phyloP scores from a whole-genome alignment of 768 basidiomycete genomes.

The Butyriboletus loyo region DNA sequence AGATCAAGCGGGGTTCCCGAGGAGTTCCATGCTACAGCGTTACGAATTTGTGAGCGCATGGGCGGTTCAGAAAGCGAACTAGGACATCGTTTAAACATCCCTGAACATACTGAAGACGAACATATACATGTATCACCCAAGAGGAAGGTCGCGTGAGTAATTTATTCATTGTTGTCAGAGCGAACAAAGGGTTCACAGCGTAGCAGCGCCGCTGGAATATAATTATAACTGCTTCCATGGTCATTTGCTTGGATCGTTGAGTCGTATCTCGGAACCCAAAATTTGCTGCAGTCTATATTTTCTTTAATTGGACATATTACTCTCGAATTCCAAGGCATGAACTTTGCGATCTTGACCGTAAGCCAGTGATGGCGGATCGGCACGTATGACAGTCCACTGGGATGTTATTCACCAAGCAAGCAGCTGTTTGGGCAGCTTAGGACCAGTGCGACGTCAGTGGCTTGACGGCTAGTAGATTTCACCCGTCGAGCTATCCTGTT shows the following conservation, averaged over 20 bases:
- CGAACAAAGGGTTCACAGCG: constrained; percentile 1
- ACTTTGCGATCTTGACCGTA: not conserved
- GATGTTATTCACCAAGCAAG: not conserved
- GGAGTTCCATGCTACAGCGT: constrained; percentile 28
- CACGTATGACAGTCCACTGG: not conserved
- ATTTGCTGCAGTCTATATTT: constrained; percentile 2
- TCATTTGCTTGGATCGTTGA: constrained; percentile 1
- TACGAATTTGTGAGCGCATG: constrained; percentile 29
- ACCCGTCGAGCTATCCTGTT: not conserved
- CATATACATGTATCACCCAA: constrained; percentile 7
- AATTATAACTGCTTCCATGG: constrained; percentile 2
- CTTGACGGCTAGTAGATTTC: not conserved
- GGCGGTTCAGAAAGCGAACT: constrained; percentile 29
- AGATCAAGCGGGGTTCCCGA: constrained; percentile 28
- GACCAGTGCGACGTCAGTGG: not conserved
- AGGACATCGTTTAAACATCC: not conserved
- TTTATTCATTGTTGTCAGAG: not conserved
- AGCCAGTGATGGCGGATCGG: not conserved
- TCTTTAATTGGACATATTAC: constrained; percentile 10
- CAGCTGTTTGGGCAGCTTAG: not conserved
- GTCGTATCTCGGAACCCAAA: constrained; percentile 7
- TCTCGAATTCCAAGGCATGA: not conserved
- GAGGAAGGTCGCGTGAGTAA: constrained; percentile 25
- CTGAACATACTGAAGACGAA: constrained; percentile 3
- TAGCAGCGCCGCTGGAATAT: constrained; percentile 18